Evolutionary conservation across 345 rosid genomes (phyloP).

Genomic region (Lagerstroemia speciosa): DNA sequence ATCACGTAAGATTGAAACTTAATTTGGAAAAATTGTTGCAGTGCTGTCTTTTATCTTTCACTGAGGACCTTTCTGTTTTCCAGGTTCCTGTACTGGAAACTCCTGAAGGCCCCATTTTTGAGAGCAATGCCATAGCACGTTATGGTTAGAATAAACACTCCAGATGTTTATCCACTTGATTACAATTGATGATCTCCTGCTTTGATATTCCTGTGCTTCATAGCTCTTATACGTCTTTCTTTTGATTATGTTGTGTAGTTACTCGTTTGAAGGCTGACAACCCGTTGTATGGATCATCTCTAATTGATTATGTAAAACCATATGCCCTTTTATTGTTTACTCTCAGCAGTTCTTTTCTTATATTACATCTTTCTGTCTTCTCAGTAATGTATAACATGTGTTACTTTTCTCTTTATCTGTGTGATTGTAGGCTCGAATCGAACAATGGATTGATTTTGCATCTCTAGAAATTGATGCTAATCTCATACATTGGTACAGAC

Average conservation of each 20-base stretch:
- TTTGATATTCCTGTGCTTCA: not conserved
- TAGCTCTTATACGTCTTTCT: not conserved
- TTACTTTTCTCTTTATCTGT: constrained; percentile 8
- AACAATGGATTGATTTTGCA: constrained; percentile 94
- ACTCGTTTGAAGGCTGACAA: constrained; percentile 56
- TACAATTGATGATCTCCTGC: not conserved
- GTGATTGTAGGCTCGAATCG: constrained; percentile 56
- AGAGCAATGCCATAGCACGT: constrained; percentile 96
- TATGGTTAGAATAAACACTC: constrained; percentile 42
- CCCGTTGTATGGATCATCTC: constrained; percentile 55
- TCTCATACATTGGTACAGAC: constrained; percentile 44
- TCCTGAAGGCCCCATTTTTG: constrained; percentile 76
- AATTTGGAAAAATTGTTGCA: not conserved
- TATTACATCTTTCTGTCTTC: not conserved
- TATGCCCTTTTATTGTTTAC: not conserved
- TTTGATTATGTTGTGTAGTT: constrained; percentile 30
- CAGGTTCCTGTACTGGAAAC: constrained; percentile 96
- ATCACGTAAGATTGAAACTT: not conserved
- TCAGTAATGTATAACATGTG: not conserved
- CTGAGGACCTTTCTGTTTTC: not conserved
- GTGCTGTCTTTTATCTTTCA: not conserved
- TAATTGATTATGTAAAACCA: constrained; percentile 60
- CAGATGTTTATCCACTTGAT: not conserved
- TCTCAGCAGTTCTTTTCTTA: not conserved
- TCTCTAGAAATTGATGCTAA: constrained; percentile 68